A percentile compares a stretch with the other conserved stretches of the same genome.
Evolutionary conservation across 257 asterid genomes (phyloP).

Genomic region (Verbascum thapsus): DNA sequence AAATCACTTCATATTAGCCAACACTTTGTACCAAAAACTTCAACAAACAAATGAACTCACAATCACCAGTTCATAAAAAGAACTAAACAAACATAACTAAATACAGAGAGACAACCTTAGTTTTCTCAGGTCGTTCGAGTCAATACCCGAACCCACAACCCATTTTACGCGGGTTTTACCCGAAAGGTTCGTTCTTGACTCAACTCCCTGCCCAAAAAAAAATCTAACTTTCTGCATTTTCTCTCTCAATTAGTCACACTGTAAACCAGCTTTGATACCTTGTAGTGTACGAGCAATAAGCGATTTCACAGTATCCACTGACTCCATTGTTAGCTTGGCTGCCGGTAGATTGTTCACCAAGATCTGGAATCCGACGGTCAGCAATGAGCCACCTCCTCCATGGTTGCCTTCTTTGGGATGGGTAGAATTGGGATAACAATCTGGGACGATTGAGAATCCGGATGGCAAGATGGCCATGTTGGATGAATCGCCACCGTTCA

Average conservation of each 20-base stretch:
- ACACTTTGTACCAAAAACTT: not conserved
- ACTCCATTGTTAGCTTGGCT: conserved; percentile 66
- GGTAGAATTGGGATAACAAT: conserved; percentile 37
- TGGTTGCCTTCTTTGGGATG: conserved; percentile 25
- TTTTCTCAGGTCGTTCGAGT: conserved; percentile 45
- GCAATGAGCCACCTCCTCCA: conserved; percentile 55
- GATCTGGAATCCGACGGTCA: conserved; percentile 76
- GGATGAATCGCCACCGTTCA: conserved; percentile 74
- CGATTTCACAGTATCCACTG: conserved; percentile 58
- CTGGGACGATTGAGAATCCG: conserved; percentile 74
- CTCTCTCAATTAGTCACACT: conserved; percentile 33
- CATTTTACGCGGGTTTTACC: conserved; percentile 37
- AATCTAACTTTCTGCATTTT: not conserved
- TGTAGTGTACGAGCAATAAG: conserved; percentile 61
- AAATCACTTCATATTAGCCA: too few relatives aligned
- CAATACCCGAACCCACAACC: conserved; percentile 96
- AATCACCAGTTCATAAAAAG: not conserved
- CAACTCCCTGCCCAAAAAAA: conserved; percentile 32
- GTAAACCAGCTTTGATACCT: conserved; percentile 57
- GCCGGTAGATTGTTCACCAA: conserved; percentile 52
- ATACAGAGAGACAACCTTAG: conserved; percentile 23
- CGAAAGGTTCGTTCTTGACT: conserved; percentile 89
- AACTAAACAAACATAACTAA: conserved; percentile 1
- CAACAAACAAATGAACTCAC: not conserved
- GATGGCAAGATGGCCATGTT: conserved; percentile 66